These are phyloP conservation scores for Suhomyces bokatorum DNA, from an alignment of 1,139 yeast species.

Conservation along the genomic window DNA sequence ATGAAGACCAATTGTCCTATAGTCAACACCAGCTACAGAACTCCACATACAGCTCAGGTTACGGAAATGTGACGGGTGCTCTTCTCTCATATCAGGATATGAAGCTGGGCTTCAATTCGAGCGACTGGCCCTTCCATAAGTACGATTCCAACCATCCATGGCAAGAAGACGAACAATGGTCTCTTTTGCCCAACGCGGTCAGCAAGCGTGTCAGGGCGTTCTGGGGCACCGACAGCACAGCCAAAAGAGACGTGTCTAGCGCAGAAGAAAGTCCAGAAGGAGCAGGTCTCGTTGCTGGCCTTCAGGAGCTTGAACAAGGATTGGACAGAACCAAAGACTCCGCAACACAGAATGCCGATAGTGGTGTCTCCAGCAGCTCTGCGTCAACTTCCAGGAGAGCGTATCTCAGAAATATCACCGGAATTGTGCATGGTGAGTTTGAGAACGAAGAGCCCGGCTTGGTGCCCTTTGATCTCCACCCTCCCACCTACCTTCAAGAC, in stretches of 20 bases:
- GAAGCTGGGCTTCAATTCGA: slow-evolving; percentile 38
- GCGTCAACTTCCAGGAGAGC: slow-evolving; percentile 26
- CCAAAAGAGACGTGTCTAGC: neutral
- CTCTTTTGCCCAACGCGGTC: slow-evolving; percentile 62
- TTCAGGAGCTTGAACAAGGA: neutral
- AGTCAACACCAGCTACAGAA: slow-evolving; percentile 36
- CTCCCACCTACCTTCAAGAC: slow-evolving; percentile 47
- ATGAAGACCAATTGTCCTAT: slow-evolving; percentile 33
- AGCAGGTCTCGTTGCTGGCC: slow-evolving; percentile 7
- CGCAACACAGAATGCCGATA: neutral
- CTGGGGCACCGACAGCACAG: slow-evolving; percentile 40
- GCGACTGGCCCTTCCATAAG: slow-evolving; percentile 59
- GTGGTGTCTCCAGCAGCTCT: neutral
- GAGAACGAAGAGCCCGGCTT: slow-evolving; percentile 7
- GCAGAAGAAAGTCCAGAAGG: slow-evolving; percentile 13
- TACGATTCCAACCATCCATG: slow-evolving; percentile 46
- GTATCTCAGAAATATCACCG: slow-evolving; percentile 53
- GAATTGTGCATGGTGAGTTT: slow-evolving; percentile 50
- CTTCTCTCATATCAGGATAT: slow-evolving; percentile 61
- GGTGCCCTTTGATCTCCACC: slow-evolving; percentile 21
- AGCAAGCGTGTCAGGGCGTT: slow-evolving; percentile 46
- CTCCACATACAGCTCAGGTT: slow-evolving; percentile 52
- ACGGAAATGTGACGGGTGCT: slow-evolving; percentile 76
- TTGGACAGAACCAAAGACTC: neutral
- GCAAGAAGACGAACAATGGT: slow-evolving; percentile 52